Percentiles rank a stretch among this genome's conserved stretches.
Evolutionary conservation across 139 green algal species (phyloP).

Genomic region (Pleodorina starrii): DNA sequence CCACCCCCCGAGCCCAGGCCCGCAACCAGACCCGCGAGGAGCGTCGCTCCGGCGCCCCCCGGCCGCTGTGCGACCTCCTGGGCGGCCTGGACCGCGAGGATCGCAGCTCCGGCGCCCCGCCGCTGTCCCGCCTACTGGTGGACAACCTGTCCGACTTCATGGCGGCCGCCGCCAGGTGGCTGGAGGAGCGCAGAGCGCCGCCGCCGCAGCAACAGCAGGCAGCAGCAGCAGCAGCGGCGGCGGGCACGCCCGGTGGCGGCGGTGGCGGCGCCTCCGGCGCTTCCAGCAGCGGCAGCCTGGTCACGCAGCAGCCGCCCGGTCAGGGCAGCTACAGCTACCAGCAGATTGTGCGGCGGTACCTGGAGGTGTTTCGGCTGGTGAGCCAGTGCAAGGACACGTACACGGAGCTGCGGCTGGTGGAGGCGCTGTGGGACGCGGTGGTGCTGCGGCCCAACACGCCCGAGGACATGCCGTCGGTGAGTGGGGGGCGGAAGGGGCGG

Average conservation of each 20-base stretch:
- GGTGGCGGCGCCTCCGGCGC: too few relatives aligned
- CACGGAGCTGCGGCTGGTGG: constrained; percentile 34
- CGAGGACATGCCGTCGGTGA: constrained; percentile 37
- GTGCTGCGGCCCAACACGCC: constrained; percentile 50
- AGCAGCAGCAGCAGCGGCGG: not conserved
- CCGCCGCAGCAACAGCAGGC: not conserved
- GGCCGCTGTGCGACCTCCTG: not conserved
- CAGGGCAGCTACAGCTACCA: constrained; percentile 61
- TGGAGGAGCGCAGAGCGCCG: constrained; percentile 33
- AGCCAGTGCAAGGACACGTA: not conserved
- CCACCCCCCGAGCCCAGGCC: not conserved
- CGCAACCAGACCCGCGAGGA: not conserved
- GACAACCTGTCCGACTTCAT: constrained; percentile 45
- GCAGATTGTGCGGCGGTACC: constrained; percentile 55
- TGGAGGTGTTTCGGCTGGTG: constrained; percentile 50
- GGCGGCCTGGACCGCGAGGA: not conserved
- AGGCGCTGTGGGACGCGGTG: constrained; percentile 64
- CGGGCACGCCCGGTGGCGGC: not conserved
- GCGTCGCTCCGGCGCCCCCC: constrained; percentile 15
- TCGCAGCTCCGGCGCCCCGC: not conserved
- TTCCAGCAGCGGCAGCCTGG: too few relatives aligned
- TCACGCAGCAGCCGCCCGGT: constrained; percentile 22
- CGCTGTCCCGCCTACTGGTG: constrained; percentile 52
- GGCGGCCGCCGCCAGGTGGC: not conserved
- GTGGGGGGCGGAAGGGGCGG: too few relatives aligned